phyloP scores from a whole-genome alignment of 257 asterid genomes.

The Haberlea rhodopensis region DNA sequence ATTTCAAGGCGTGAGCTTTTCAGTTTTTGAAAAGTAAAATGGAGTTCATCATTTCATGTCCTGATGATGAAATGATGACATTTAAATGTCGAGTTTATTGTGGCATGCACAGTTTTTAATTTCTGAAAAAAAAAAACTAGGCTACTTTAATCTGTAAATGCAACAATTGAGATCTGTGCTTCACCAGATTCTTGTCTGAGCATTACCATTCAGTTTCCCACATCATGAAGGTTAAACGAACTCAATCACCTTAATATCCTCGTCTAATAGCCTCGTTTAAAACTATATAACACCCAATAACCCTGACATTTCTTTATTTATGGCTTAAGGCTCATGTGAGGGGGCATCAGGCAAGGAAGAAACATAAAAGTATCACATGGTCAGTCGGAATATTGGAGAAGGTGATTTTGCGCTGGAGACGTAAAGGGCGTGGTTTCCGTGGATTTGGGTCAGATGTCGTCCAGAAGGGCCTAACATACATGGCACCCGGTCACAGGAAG shows the following conservation, averaged over 20 bases:
- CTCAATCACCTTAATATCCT: neutral
- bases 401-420: conserved; percentile 92
- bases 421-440: conserved; percentile 85
- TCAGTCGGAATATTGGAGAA: conserved; percentile 91
- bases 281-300: too few species aligned
- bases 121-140: too few species aligned
- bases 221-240: neutral
- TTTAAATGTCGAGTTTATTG: conserved; percentile 7
- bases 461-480: conserved; percentile 35
- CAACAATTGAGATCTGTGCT: neutral
- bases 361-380: conserved; percentile 79
- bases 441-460: conserved; percentile 64
- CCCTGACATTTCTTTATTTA: conserved; percentile 27
- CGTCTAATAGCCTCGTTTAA: neutral
- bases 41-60: neutral
- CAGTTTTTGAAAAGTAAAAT: neutral
- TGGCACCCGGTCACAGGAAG: conserved; percentile 44
- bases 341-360: conserved; percentile 95
- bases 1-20: neutral
- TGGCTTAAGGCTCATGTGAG: conserved; percentile 86
- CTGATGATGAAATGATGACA: neutral
- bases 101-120: neutral
- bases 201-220: neutral
- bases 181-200: conserved; percentile 8
- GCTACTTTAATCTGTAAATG: neutral